phyloP scores from a whole-genome alignment of 2,329 filamentous ascomycete species.

The Fusarium sp. region DNA sequence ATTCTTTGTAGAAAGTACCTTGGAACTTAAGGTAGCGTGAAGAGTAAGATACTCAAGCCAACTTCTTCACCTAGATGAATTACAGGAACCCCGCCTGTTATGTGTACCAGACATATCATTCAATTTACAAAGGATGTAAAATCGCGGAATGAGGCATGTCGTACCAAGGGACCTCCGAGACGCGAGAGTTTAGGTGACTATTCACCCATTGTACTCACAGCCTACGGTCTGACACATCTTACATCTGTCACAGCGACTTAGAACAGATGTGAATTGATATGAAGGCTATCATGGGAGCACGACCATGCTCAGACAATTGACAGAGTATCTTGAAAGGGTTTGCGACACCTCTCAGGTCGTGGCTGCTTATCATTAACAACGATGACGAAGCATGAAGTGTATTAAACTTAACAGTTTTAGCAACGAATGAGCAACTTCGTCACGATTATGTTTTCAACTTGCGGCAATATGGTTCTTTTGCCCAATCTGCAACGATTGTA shows the following conservation, averaged over 20 bases:
- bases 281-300: no score
- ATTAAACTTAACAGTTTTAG: neutral
- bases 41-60: neutral
- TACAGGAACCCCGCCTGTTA: neutral
- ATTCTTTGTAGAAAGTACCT: no score
- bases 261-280: no score
- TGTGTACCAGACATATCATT: neutral
- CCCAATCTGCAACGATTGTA: neutral
- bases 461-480: neutral
- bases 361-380: neutral
- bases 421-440: neutral
- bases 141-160: neutral
- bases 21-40: no score
- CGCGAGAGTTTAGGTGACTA: neutral
- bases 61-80: neutral
- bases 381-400: neutral
- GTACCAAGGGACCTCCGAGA: neutral
- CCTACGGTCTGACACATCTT: no score
- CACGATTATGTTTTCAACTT: neutral
- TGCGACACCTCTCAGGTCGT: neutral
- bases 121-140: neutral
- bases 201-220: no score
- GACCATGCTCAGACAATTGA: neutral
- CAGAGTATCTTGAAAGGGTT: neutral
- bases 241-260: no score